Evolutionary conservation across 1,284 basidiomycete genomes (phyloP).

Genomic region (Austropuccinia psidii): DNA sequence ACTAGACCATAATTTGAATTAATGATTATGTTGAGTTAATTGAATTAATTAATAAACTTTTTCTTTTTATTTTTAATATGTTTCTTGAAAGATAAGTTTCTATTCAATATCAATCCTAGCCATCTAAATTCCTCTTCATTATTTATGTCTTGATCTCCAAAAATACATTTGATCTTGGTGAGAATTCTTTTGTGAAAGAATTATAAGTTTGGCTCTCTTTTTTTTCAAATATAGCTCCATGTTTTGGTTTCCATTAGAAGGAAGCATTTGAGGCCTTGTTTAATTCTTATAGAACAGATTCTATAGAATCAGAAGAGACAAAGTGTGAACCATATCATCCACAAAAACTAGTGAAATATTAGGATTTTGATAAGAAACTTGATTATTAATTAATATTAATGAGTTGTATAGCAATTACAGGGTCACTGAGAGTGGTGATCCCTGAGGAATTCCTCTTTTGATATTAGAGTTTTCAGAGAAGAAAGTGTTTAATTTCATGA

Average conservation of each 20-base stretch:
- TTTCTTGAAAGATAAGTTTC: neutral
- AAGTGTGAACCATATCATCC: constrained; percentile 14
- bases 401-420: constrained; percentile 21
- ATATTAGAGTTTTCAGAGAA: neutral
- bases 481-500: neutral
- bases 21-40: neutral
- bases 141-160: neutral
- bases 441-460: constrained; percentile 6
- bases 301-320: neutral
- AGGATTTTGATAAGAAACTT: neutral
- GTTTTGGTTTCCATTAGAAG: neutral
- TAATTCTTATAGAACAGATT: neutral
- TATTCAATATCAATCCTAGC: neutral
- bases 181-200: neutral
- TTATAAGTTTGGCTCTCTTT: neutral
- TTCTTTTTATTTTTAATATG: neutral
- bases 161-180: neutral
- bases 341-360: constrained; percentile 11
- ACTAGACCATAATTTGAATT: neutral
- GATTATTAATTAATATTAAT: neutral
- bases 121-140: neutral
- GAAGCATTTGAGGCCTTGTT: neutral
- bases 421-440: neutral
- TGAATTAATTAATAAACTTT: neutral
- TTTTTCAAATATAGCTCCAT: constrained; percentile 16